Base-by-base conservation (phyloP, 2,329 filamentous ascomycete species). In the Arthroderma sp. region DNA sequence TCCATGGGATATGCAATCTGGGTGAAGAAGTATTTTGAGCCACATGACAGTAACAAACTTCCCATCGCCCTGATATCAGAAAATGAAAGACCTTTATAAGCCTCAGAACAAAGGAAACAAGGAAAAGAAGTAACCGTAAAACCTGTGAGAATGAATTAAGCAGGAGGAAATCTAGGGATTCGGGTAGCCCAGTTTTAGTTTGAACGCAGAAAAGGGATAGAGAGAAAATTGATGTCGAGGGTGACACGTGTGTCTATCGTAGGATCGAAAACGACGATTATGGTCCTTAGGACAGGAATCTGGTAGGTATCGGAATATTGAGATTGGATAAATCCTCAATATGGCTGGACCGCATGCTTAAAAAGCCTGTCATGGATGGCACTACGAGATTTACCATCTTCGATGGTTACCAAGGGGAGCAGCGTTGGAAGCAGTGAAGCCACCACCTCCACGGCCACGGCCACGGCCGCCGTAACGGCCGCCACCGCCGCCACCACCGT, bases 401-500 rank as follows among this genome's bases (percentile, higher is more conserved):
- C 79, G 76, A 71, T 72, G 74, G 62, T 70, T 71, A 63, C 80
- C 80, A 63, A 83, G 71, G 57, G 80, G 79, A 63, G 80, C 80
- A 65, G 75, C 70, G 69, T 83, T 83, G 66, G 78, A 79, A 65
- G 77, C 76, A 68, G 79, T 80, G 70, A 75, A 81, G 62, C 77
- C 74, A 66, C 74, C 70, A 67, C 73, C 67, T 64, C 86, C 83
- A 66, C 85, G 81, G 70, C 85, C 85, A 66, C 87, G 77, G 64
- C 81, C 76, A 59, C 79, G 72, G 66, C 81, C 83, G 67, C 86
- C 83, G 67, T 82, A 85, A 63, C 86, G 81, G 64, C 77, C 72
- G 64, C 86, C 83, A 62, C 86, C 82, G 56, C 87, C 87, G 59
- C 89, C 89, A 58, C 88, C 88, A 64, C 89, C 83, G 71, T 91